Conservation (phyloP, 139 green algal species). For the Chlorella ohadii region DNA sequence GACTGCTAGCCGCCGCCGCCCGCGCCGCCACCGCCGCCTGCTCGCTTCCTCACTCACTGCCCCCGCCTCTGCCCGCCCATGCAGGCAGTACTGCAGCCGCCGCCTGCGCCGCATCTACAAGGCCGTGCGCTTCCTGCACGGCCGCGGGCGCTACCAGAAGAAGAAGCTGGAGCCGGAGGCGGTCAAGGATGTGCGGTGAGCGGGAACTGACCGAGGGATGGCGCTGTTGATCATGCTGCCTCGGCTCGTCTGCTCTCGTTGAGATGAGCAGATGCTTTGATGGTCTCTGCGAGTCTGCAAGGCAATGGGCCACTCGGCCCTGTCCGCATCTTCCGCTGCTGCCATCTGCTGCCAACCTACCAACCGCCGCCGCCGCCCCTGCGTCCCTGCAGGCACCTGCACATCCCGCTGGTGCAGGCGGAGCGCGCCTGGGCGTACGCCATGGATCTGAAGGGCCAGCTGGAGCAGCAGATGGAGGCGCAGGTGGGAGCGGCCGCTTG, state of each 20-base stretch:
- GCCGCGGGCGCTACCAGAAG: slow-evolving; percentile 84
- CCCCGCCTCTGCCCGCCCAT: neutral
- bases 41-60: no score
- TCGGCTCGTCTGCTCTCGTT: no score
- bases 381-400: slow-evolving; percentile 85
- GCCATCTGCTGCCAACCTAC: no score
- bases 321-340: no score
- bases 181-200: slow-evolving; percentile 75
- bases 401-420: slow-evolving; percentile 84
- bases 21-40: no score
- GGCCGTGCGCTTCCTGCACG: slow-evolving; percentile 87
- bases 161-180: slow-evolving; percentile 72
- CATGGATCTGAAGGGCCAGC: slow-evolving; percentile 91
- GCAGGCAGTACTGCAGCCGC: slow-evolving; percentile 88
- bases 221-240: no score
- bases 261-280: no score
- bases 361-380: no score
- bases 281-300: no score
- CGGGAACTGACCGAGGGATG: neutral
- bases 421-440: slow-evolving; percentile 90
- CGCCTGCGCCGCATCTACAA: slow-evolving; percentile 84
- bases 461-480: slow-evolving; percentile 45
- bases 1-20: no score
- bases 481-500: slow-evolving; percentile 2
- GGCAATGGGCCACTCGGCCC: no score